Base-by-base conservation (phyloP, 345 rosid genomes). In the Eucalyptus urophylla region DNA sequence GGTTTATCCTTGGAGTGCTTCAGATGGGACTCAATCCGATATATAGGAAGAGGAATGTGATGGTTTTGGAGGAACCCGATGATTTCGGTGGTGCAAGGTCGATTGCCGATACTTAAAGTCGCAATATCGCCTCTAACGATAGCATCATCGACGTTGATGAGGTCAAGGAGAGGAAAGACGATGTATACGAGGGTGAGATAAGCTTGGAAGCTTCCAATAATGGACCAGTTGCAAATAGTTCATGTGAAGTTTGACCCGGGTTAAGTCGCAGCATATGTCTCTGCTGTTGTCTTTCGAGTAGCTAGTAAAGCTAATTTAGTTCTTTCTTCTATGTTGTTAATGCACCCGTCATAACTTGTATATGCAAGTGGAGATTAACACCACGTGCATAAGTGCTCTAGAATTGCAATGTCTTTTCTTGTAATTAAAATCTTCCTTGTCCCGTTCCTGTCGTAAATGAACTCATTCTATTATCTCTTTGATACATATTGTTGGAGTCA, bases 1-100 rank as follows among this genome's bases (percentile, higher is more conserved):
- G 94, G 8, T 87, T 93, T 80, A 31, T 89, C 29, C 90, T 93
- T 45, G 94, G 95, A 86, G 43, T 89, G 51, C n/a, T 89, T 88
- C 94, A 93, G 80, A 93, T 94, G 93, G 81, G 90, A 44, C 13
- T 69, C 24, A 33, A 69, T 69, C 80, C 19, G 24, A 69, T 8
- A 33, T 17, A 69, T 69, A 69, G 80, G 80, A 69, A 33, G 80
- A 69, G 44, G 80, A 69, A 69, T 69, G 25, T 33, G 80, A 16
- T 33, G 44, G 80, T 69, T 69, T 14, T 33, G 80, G 14, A 69
- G 44, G 80, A 69, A 69, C 80, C 80, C 4, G 14, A 33, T 69
- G 5, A 69, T 69, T 69, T 33, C 13, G 16, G 4, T 69, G 80
- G 80, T 33, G 43, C 24, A 17, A 31, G 19, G 80, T 13, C 44